Evolutionary conservation across 441 rosid species (phyloP).

Genomic region (Adansonia rubrostipa): DNA sequence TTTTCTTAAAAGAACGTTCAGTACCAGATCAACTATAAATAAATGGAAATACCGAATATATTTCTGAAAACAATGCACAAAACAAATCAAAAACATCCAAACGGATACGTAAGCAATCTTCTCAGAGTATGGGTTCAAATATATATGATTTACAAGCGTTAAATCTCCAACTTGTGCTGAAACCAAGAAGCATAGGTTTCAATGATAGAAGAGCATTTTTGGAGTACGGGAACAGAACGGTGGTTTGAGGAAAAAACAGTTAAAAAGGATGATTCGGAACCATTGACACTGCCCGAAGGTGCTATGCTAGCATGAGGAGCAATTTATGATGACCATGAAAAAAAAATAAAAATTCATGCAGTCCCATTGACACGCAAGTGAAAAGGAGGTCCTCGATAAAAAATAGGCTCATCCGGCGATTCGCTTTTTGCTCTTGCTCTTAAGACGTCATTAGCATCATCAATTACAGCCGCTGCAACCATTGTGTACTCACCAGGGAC

Average conservation of each 20-base stretch:
- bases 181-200: not conserved
- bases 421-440: slow-evolving; percentile 80
- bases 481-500: slow-evolving; percentile 94
- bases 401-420: slow-evolving; percentile 81
- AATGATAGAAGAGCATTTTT: not conserved
- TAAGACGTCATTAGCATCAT: slow-evolving; percentile 80
- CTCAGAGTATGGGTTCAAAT: not conserved
- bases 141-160: not conserved
- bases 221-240: not conserved
- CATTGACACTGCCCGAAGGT: too few relatives aligned
- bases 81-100: not conserved
- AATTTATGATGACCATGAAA: not conserved
- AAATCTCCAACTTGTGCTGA: not conserved
- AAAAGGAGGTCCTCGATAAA: slow-evolving; percentile 91
- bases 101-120: not conserved
- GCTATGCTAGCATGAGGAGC: not conserved
- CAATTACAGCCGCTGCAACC: slow-evolving; percentile 87
- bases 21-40: not conserved
- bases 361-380: slow-evolving; percentile 74
- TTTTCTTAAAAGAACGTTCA: too few relatives aligned
- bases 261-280: too few relatives aligned
- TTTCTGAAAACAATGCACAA: not conserved
- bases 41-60: slow-evolving; percentile 3
- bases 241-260: not conserved
- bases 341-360: slow-evolving; percentile 36